Base-by-base conservation (phyloP, 305 asterid species). In the Rubia peregrina region DNA sequence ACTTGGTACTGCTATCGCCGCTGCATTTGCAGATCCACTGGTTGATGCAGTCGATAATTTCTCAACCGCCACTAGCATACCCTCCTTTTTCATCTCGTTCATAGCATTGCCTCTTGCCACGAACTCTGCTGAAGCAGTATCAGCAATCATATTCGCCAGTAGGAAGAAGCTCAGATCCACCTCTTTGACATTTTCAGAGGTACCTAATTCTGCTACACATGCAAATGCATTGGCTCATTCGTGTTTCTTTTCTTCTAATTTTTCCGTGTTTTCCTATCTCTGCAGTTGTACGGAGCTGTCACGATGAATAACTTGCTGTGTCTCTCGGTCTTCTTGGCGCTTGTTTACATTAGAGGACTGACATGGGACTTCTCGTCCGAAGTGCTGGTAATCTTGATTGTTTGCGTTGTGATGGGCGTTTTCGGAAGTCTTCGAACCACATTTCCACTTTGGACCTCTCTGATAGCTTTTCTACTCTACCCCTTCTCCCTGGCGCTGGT, bases 171-270 rank as follows among this genome's bases (percentile, higher is more conserved):
- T 73, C 1, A 88, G 88, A 85, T 88, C 98, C 73, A 92, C 98
- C 3, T 91, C 99, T 0, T 68, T 94, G 81, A 91, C 98, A 51
- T 91, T 94, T 76, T 94, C 98, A 3, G 99, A 90, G 99, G 99
- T 94, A 65, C 75, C 75, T 14, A 11, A 30, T 21, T 70, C 14
- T 55, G 8, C 26, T 9, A 4, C 9, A 57, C 5, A 5, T 57
- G 13, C 62, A 22, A 22, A 57, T 57, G 8, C 55, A 48, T 16
- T 43, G 11, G 9, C 17, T 6, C 44, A 24, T 24, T 24, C 6
- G 0, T 46, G 8, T 9, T 26, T 51, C 17, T 48, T 69, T 42
- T 10, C 7, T 0, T 11, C 62, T 65, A 22, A 48, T 13, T 16
- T 42, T 21, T 10, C n/a, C 36, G 4, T 7, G n/a, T 67, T 48